Evolutionary conservation across 805 yeast species (phyloP), one percentile per base, ranked within the genome.

Genomic region (Nakazawaea wyomingensis): DNA sequence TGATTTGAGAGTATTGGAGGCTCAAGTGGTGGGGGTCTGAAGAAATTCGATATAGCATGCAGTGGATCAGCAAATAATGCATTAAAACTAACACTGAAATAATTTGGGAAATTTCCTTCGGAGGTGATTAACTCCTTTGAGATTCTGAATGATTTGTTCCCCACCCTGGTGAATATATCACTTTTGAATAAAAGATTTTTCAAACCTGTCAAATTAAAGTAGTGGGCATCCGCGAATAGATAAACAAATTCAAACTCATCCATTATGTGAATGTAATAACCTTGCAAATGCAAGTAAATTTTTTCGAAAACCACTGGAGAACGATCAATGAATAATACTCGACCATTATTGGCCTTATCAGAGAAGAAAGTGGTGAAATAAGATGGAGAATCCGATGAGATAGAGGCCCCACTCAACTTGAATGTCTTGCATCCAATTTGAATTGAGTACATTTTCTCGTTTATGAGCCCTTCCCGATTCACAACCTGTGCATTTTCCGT

Each of bases 301-400:
- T 69, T 66, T 43, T 77, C 75, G 57, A 89, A 89, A 0, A 85
- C 74, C 1, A 60, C 65, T 0, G 95, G 83, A 8, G 82, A 80
- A 29, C 96, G 66, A 59, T 89, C 96, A 43, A 89, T 77, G 52
- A 77, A 78, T 8, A 86, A 58, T 0, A 72, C 62, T 31, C 65
- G 67, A 7, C 55, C 56, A 14, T 60, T 53, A 45, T 71, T 72
- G 3, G 52, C 53, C 19, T 54, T 66, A 5, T 61, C 60, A 4
- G 54, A 51, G 57, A 89, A 89, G 63, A 68, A 86, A 21, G 72
- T 68, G 2, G 96, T 87, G 66, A 89, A 90, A 57, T 85, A 88
- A 4, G 95, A 85, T 0, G 97, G 97, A 0, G 82, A 82, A 62
- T 89, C 96, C 2, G 85, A 84, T 20, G 88, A 82, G 30, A 89